phyloP scores from a whole-genome alignment of 768 basidiomycete species.

The Boletus rubropictus region DNA sequence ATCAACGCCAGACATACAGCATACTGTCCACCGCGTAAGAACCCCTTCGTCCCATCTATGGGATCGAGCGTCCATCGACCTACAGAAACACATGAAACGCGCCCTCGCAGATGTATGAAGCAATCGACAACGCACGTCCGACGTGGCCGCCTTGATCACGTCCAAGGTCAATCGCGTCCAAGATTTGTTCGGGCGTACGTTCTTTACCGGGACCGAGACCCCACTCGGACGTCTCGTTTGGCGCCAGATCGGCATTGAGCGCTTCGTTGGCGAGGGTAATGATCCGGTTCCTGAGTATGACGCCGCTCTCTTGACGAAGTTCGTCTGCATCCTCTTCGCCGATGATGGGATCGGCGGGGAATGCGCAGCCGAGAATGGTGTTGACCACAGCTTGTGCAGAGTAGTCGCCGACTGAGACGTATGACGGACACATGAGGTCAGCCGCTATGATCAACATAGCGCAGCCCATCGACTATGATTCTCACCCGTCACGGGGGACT shows the following conservation, averaged over 20 bases:
- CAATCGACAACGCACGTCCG: constrained; percentile 53
- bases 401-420: constrained; percentile 76
- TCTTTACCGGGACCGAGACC: constrained; percentile 59
- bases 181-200: constrained; percentile 51
- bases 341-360: constrained; percentile 83
- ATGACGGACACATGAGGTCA: background rate
- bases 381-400: constrained; percentile 91
- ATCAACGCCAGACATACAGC: constrained; percentile 87
- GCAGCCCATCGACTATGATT: background rate
- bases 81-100: constrained; percentile 21
- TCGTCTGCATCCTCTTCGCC: constrained; percentile 93
- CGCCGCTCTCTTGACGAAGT: constrained; percentile 47
- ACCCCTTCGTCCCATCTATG: constrained; percentile 92
- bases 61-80: constrained; percentile 87
- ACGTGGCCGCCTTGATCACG: constrained; percentile 61
- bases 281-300: constrained; percentile 55
- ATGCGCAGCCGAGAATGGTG: constrained; percentile 66
- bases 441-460: background rate
- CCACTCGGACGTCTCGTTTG: constrained; percentile 62
- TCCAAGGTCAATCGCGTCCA: constrained; percentile 85
- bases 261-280: constrained; percentile 79
- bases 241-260: constrained; percentile 46
- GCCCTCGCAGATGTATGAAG: too few relatives aligned
- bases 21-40: constrained; percentile 88
- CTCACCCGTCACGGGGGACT: constrained; percentile 83